Conservation (phyloP, 352 stramenopile species). For the Globisporangium cylindrosporum region DNA sequence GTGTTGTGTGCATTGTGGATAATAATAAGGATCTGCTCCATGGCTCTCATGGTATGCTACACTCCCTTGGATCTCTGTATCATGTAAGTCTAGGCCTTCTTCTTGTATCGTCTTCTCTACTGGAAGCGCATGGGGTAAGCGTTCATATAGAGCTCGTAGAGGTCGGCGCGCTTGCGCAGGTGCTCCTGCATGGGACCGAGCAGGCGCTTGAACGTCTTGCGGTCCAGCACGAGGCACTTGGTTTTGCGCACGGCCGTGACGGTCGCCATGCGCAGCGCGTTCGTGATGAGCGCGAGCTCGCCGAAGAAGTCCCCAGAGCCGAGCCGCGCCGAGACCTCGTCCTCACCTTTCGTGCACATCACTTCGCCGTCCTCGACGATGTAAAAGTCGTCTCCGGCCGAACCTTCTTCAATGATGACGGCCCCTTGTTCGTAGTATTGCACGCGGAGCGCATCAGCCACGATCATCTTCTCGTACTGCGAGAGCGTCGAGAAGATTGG, state of each 20-base stretch:
- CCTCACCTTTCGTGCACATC: conserved; percentile 49
- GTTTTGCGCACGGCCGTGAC: conserved; percentile 77
- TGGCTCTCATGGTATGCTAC: not conserved
- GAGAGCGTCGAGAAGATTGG: conserved; percentile 78
- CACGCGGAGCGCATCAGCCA: conserved; percentile 65
- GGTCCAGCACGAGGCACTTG: conserved; percentile 87
- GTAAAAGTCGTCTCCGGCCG: conserved; percentile 75
- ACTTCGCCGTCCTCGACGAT: conserved; percentile 76
- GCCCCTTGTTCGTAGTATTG: conserved; percentile 43
- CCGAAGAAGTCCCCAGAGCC: conserved; percentile 65
- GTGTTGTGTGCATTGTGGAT: not conserved
- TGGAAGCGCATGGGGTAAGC: conserved; percentile 2
- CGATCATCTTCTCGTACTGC: conserved; percentile 66
- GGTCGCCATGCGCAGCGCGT: conserved; percentile 86
- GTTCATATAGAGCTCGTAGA: conserved; percentile 75
- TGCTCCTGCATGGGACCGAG: conserved; percentile 89
- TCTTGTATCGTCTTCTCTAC: too few relatives aligned
- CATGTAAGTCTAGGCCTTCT: too few relatives aligned
- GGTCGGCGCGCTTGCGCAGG: conserved; percentile 58
- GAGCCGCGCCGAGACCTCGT: conserved; percentile 61
- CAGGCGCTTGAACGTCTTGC: conserved; percentile 88
- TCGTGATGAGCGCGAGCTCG: conserved; percentile 87
- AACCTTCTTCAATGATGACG: conserved; percentile 49
- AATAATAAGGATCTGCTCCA: not conserved
- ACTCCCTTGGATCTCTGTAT: too few relatives aligned